Evolutionary conservation across 805 yeast genomes (phyloP), one percentile per base, ranked within the genome.

Genomic region (Yarrowia porcina): DNA sequence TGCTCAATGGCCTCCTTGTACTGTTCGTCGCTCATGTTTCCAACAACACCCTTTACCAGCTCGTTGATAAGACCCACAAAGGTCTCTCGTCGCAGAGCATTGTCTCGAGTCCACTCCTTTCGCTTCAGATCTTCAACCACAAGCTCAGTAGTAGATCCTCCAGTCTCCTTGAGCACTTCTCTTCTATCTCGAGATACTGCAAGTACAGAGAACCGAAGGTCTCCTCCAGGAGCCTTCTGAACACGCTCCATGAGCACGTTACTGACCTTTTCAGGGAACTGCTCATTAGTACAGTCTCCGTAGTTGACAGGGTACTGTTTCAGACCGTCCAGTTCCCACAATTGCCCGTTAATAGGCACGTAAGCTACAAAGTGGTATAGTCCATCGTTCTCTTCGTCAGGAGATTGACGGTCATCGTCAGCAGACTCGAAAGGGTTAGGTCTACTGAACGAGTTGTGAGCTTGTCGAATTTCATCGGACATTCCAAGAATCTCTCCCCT

Each of bases 301-400:
- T 85, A 89, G 57, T 72, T 73, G 41, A 86, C 83, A 2, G 89
- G 88, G 47, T 71, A 78, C 21, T 73, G 74, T 63, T 81, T 82
- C 59, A 86, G 74, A 1, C 90, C 90, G 69, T 86, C 90, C 54
- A 86, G 73, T 68, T 86, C 90, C 69, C 82, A 83, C 13, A 86
- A 74, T 32, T 70, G 69, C 27, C 80, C 83, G 61, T 79, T 71
- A 33, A 72, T 70, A 15, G 75, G 75, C 2, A 82, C 71, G 69
- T 81, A 86, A 1, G 88, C 86, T 42, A 85, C 76, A 66, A 84
- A 86, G 68, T 86, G 90, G 71, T 78, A 86, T 9, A 83, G 66
- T 1, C 83, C 86, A 65, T 82, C 85, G 35, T 80, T 79, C 39
- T 75, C 77, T 30, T 74, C 77, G 1, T 61, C 59, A 11, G 65